A percentile compares a stretch with the other conserved stretches of the same genome.
Conservation (phyloP, 257 asterid species). For the Solanum virginianum region DNA sequence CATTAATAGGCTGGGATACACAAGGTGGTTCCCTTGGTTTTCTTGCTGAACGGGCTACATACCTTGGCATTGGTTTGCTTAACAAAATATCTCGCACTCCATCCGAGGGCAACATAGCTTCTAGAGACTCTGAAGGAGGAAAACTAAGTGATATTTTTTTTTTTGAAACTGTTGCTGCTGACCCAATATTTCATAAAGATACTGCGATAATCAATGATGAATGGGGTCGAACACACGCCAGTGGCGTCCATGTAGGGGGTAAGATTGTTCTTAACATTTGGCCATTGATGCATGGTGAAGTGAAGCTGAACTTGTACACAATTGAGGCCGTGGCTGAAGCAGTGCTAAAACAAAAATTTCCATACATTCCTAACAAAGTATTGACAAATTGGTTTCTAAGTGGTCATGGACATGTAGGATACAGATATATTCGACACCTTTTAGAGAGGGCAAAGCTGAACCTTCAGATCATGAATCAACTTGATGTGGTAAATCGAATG, state of each 20-base stretch:
- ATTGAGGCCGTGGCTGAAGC: conserved; percentile 82
- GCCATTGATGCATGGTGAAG: conserved; percentile 91
- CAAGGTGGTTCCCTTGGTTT: conserved; percentile 92
- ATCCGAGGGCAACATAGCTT: conserved; percentile 24
- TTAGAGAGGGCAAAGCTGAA: conserved; percentile 69
- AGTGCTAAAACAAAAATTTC: conserved; percentile 75
- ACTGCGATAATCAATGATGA: conserved; percentile 66
- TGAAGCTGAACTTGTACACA: conserved; percentile 75
- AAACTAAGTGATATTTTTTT: conserved; percentile 22
- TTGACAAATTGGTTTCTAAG: conserved; percentile 80
- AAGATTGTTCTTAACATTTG: conserved; percentile 88
- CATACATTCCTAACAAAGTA: conserved; percentile 54
- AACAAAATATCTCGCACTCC: conserved; percentile 72
- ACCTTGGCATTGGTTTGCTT: conserved; percentile 73
- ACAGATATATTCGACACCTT: conserved; percentile 57
- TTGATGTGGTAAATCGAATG: conserved; percentile 85
- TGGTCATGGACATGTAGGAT: conserved; percentile 76
- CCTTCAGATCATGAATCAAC: conserved; percentile 74
- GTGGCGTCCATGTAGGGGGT: conserved; percentile 94
- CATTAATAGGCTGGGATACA: conserved; percentile 92
- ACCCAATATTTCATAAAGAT: conserved; percentile 34
- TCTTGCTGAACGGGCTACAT: conserved; percentile 94
- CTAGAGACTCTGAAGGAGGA: conserved; percentile 32
- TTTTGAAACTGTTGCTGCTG: conserved; percentile 27
- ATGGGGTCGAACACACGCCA: conserved; percentile 98